Percentiles rank a stretch among this genome's conserved stretches.
Evolutionary conservation across 2,329 filamentous ascomycete species (phyloP).

Genomic region (Sordariomycetes sp.): DNA sequence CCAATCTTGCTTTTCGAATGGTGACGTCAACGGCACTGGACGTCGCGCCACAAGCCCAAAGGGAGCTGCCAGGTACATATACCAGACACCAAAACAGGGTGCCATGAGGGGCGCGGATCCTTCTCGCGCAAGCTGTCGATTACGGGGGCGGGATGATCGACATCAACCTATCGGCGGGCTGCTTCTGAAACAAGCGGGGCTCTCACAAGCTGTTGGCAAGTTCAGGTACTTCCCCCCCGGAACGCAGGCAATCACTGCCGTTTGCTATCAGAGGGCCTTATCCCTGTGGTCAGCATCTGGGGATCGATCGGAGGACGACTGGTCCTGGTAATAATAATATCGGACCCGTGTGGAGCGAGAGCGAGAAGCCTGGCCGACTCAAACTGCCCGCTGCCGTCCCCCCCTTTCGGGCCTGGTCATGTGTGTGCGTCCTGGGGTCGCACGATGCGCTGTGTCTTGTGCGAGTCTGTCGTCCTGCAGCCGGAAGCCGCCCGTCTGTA

Average conservation of each 20-base stretch:
- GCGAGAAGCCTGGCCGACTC: not conserved
- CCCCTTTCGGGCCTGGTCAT: not conserved
- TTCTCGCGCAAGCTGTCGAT: not conserved
- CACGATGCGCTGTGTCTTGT: not conserved
- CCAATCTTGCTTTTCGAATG: not conserved
- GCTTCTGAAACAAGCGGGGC: not conserved
- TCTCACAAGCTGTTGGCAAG: not conserved
- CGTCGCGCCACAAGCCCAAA: not conserved
- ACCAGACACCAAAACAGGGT: not conserved
- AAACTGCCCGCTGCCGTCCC: not conserved
- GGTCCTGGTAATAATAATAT: not conserved
- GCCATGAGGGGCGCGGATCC: not conserved
- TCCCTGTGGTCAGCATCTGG: not conserved
- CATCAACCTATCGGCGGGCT: not conserved
- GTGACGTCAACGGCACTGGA: conserved; percentile 4
- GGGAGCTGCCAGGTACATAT: not conserved
- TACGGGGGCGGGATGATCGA: not conserved
- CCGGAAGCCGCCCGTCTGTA: not conserved
- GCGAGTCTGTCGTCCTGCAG: not conserved
- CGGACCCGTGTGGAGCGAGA: not conserved
- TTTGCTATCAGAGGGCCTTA: not conserved
- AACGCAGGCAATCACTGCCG: not conserved
- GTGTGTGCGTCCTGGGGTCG: not conserved
- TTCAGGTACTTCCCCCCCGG: not conserved
- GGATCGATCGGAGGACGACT: not conserved